Evolutionary conservation across 2,329 filamentous ascomycete genomes (phyloP).

Genomic region (Coleophoma cylindrospora): DNA sequence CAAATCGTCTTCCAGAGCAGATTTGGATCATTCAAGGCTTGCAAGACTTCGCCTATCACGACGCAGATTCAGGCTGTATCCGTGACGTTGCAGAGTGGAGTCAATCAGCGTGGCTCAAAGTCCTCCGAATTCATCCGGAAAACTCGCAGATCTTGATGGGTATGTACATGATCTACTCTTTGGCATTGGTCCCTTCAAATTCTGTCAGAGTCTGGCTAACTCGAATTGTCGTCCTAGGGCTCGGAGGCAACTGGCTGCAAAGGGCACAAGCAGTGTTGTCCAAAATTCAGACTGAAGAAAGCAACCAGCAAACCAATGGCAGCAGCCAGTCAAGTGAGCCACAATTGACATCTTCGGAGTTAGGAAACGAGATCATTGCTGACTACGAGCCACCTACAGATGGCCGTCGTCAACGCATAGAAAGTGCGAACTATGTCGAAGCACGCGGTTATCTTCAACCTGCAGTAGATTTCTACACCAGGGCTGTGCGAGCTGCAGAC

Average conservation of each 20-base stretch:
- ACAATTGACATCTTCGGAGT: background rate
- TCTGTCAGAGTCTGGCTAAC: background rate
- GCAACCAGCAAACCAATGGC: conserved; percentile 22
- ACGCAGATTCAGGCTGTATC: conserved; percentile 39
- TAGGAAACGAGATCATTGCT: conserved; percentile 22
- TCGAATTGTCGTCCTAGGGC: conserved; percentile 26
- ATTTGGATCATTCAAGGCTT: conserved; percentile 36
- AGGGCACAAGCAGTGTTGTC: conserved; percentile 43
- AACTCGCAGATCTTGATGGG: conserved; percentile 36
- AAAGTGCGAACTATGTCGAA: conserved; percentile 41
- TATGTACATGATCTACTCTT: conserved; percentile 17
- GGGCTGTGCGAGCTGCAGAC: conserved; percentile 38
- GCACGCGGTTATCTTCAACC: conserved; percentile 44
- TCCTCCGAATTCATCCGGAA: conserved; percentile 37
- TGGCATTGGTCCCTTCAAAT: background rate
- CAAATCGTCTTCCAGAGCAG: conserved; percentile 30
- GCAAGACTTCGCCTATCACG: conserved; percentile 43
- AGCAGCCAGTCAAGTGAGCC: conserved; percentile 14
- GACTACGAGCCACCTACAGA: conserved; percentile 20
- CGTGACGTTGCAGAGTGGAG: conserved; percentile 44
- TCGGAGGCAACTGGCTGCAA: conserved; percentile 45
- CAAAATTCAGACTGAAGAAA: conserved; percentile 40
- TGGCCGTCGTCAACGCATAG: conserved; percentile 21
- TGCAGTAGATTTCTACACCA: conserved; percentile 43
- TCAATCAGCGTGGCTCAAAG: conserved; percentile 37